Evolutionary conservation across 805 yeast species (phyloP), one percentile per base, ranked within the genome.

Genomic region (Wickerhamomyces subpelliculosus): DNA sequence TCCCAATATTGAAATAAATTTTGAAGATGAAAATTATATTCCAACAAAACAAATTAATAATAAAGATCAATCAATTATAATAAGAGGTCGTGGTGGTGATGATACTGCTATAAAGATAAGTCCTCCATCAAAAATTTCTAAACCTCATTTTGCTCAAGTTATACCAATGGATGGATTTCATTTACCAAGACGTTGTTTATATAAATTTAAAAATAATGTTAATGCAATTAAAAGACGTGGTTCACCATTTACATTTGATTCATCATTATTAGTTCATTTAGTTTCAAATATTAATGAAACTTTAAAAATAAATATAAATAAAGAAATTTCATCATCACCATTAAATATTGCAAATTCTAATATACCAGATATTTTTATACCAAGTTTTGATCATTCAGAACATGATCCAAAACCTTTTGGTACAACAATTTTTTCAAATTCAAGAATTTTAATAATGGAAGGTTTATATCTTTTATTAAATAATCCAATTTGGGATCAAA

Each of bases 171-270:
- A 83, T 56, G 90, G 93, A 5, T 83, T 77, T 49, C 93, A 83
- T 52, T 59, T 75, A n/a, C 72, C 84, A 0, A 54, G 80, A 24
- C 42, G 50, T 0, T 64, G 66, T 10, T 58, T 83, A 10, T 60
- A 58, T n/a, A 45, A 58, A 29, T 70, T 84, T 52, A 60, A 64
- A 9, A 74, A 86, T 46, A 69, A 85, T 0, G 64, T 55, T 10
- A 64, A 60, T 25, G 90, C 95, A 0, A 60, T 76, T 23, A 56
- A 61, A 21, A 66, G 85, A 43, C 69, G 97, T 35, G 97, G 97
- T 0, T 82, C 96, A 0, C 94, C 96, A 2, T 75, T 69, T 48
- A 88, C 97, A 0, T 90, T 89, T 61, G 89, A 89, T 52, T 73
- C 52, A 6, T 39, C 41, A 4, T 36, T 40, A 7, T 20, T 44